Conservation (phyloP, 176 grass and related monocot species). For the Typha latifolia region DNA sequence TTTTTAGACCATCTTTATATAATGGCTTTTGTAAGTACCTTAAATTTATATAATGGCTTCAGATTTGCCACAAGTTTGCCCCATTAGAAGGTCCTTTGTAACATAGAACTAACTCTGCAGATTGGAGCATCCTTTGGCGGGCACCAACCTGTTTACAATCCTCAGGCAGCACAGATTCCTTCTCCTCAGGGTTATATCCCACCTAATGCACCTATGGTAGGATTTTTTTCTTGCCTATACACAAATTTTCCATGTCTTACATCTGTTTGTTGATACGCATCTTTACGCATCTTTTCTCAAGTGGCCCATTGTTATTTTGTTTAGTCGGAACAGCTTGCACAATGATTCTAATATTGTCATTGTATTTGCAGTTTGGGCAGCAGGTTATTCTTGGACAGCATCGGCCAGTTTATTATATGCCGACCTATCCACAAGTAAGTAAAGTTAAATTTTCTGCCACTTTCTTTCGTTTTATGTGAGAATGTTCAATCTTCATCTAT, state of each 20-base stretch:
- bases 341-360: not conserved
- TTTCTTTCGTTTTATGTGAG: not conserved
- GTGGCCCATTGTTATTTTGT: not conserved
- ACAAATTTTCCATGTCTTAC: not conserved
- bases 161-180: constrained; percentile 38
- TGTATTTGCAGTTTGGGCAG: constrained; percentile 50
- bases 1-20: too few relatives aligned
- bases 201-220: constrained; percentile 40
- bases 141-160: constrained; percentile 44
- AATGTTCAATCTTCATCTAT: not conserved
- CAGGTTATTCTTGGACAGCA: constrained; percentile 57
- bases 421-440: constrained; percentile 37
- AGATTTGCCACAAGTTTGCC: too few relatives aligned
- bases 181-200: constrained; percentile 53
- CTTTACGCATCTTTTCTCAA: too few relatives aligned
- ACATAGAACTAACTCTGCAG: constrained; percentile 25
- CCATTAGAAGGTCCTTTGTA: not conserved
- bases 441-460: not conserved
- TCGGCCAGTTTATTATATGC: constrained; percentile 47
- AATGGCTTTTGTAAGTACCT: too few relatives aligned
- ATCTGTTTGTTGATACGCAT: not conserved
- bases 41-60: too few relatives aligned
- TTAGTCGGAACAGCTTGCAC: not conserved
- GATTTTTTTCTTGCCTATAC: constrained; percentile 1
- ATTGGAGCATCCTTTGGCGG: constrained; percentile 42